phyloP scores from a whole-genome alignment of 129 eudicot species.

The Erigeron canadensis region DNA sequence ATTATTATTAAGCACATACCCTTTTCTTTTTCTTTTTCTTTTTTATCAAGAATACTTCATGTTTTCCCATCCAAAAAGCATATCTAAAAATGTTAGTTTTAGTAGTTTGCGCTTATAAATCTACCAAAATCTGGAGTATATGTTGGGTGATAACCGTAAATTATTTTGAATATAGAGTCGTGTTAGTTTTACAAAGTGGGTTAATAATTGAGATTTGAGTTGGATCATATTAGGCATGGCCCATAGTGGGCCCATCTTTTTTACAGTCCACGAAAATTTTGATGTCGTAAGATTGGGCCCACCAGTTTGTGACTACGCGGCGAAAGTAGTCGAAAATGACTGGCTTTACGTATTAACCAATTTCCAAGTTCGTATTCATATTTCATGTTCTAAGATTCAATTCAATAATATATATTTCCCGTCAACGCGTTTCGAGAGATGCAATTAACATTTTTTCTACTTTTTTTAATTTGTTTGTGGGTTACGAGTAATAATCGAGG shows the following conservation, averaged over 20 bases:
- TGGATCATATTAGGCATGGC: slow-evolving; percentile 27
- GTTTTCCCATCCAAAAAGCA: too few species aligned
- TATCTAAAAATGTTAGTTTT: too few species aligned
- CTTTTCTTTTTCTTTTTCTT: too few species aligned
- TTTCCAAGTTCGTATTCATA: background rate
- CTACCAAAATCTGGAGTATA: background rate
- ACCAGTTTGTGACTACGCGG: slow-evolving; percentile 35
- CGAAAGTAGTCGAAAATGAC: slow-evolving; percentile 27
- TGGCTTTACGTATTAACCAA: slow-evolving; percentile 13
- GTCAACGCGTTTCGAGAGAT: slow-evolving; percentile 23
- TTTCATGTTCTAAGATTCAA: background rate
- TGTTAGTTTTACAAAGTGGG: slow-evolving; percentile 11
- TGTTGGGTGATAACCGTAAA: background rate
- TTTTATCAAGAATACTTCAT: too few species aligned
- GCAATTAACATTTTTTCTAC: background rate
- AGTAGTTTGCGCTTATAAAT: too few species aligned
- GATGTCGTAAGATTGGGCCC: slow-evolving; percentile 22
- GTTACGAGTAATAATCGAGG: background rate
- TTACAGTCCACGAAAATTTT: slow-evolving; percentile 18
- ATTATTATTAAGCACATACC: too few species aligned
- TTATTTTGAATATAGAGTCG: background rate
- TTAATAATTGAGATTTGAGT: slow-evolving; percentile 18
- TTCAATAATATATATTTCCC: background rate
- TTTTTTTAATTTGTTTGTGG: background rate
- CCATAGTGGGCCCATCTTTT: slow-evolving; percentile 16